These are phyloP conservation scores for Nasturtium officinale DNA, from an alignment of 345 rosid genomes.

Conservation along the genomic window DNA sequence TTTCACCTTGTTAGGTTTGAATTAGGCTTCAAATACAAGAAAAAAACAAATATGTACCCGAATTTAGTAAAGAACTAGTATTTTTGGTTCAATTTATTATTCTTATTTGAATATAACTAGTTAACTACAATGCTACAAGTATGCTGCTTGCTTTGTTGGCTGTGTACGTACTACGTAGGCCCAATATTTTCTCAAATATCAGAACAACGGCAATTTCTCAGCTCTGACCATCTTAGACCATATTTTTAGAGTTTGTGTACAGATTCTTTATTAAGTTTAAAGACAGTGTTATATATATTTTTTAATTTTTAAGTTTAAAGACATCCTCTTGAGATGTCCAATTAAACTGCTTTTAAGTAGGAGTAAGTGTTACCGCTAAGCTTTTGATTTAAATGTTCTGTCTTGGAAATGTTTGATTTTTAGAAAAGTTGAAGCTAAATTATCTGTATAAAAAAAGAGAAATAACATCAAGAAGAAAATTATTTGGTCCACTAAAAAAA, in stretches of 20 bases:
- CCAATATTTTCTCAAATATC: slow-evolving; percentile 7
- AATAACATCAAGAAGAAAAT: too few relatives aligned
- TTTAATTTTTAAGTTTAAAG: too few relatives aligned
- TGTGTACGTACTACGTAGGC: background rate
- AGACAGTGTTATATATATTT: too few relatives aligned
- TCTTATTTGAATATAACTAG: background rate
- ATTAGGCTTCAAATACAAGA: slow-evolving; percentile 19
- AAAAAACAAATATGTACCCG: background rate
- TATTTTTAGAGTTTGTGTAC: too few relatives aligned
- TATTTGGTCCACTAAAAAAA: too few relatives aligned
- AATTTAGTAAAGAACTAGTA: background rate
- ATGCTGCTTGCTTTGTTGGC: background rate
- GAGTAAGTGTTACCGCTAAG: background rate
- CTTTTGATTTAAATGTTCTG: background rate
- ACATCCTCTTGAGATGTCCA: too few relatives aligned
- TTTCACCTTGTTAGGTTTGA: slow-evolving; percentile 14
- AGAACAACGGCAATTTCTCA: background rate
- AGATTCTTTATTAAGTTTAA: too few relatives aligned
- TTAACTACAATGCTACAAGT: background rate
- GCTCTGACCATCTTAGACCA: too few relatives aligned
- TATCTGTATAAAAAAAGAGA: too few relatives aligned
- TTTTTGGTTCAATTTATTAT: background rate
- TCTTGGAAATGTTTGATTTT: too few relatives aligned
- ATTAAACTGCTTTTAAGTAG: too few relatives aligned
- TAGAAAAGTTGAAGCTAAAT: too few relatives aligned